Evolutionary conservation across 176 grass and related monocot species (phyloP).

Genomic region (Melocanna baccifera): DNA sequence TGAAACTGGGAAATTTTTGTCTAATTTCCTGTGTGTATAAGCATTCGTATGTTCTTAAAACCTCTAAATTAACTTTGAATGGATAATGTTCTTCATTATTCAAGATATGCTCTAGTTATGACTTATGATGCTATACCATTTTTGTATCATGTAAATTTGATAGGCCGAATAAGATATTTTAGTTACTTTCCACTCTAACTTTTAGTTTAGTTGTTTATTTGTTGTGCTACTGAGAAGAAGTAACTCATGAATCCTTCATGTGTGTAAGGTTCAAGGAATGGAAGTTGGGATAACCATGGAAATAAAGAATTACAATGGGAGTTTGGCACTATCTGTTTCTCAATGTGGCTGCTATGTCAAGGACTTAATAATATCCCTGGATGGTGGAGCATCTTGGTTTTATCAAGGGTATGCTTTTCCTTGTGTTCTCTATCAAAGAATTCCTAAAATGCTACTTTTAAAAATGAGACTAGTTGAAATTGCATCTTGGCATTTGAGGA

Average conservation of each 20-base stretch:
- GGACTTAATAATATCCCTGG: conserved; percentile 68
- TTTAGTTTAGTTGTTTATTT: conserved; percentile 13
- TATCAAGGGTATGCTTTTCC: conserved; percentile 87
- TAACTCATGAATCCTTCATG: conserved; percentile 31
- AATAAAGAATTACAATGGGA: conserved; percentile 73
- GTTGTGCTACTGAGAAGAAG: conserved; percentile 31
- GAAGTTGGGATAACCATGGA: conserved; percentile 78
- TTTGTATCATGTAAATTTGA: background rate
- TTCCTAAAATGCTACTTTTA: background rate
- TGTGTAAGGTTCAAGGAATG: conserved; percentile 94
- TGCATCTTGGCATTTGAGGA: background rate
- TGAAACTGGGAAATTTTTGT: background rate
- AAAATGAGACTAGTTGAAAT: background rate
- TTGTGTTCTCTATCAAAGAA: conserved; percentile 5
- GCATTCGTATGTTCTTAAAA: background rate
- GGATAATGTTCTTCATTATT: background rate
- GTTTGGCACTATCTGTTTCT: conserved; percentile 52
- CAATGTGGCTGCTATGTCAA: conserved; percentile 81
- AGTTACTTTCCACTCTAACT: background rate
- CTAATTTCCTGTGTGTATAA: background rate
- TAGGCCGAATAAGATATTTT: background rate
- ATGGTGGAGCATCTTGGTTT: conserved; percentile 98
- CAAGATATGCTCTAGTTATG: background rate
- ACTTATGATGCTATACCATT: background rate
- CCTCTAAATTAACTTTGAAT: background rate